Evolutionary conservation across 148 eudicot genomes (phyloP).

Genomic region (Persicaria tinctoria): DNA sequence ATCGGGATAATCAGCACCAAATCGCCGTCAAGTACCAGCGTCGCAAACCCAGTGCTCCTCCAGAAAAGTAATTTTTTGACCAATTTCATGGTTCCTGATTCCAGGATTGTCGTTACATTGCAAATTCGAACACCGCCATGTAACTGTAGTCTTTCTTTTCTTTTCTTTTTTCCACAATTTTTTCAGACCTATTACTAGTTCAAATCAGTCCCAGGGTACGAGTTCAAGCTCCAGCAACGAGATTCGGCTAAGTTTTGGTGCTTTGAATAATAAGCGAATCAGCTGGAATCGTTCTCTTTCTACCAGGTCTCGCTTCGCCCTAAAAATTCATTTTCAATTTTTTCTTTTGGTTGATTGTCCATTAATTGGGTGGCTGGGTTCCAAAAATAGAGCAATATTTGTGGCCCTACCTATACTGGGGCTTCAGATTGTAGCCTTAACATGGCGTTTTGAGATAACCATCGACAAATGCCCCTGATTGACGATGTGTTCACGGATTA

Average conservation of each 20-base stretch:
- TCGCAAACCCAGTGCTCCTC: conserved; percentile 13
- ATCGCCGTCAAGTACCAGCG: conserved; percentile 37
- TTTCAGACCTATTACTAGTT: conserved; percentile 23
- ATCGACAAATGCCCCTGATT: neutral
- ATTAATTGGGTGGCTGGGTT: neutral
- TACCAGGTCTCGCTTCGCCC: conserved; percentile 44
- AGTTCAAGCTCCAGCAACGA: conserved; percentile 22
- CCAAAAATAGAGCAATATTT: neutral
- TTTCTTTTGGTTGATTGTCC: neutral
- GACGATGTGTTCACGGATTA: neutral
- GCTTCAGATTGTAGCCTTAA: neutral
- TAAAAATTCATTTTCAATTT: neutral
- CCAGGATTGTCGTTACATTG: neutral
- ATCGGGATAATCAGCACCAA: conserved; percentile 21
- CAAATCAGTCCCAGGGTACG: conserved; percentile 16
- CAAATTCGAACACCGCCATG: neutral
- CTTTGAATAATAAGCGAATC: conserved; percentile 33
- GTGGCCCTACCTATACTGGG: neutral
- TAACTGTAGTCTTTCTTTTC: neutral
- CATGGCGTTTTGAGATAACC: neutral
- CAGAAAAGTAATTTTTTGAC: conserved; percentile 10
- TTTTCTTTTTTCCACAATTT: neutral
- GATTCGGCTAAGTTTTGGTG: conserved; percentile 50
- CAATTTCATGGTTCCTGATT: neutral
- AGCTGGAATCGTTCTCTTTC: conserved; percentile 94